A percentile compares a stretch with the other conserved stretches of the same genome.
phyloP scores from a whole-genome alignment of 805 yeast genomes.

The Candida sanyiensis region DNA sequence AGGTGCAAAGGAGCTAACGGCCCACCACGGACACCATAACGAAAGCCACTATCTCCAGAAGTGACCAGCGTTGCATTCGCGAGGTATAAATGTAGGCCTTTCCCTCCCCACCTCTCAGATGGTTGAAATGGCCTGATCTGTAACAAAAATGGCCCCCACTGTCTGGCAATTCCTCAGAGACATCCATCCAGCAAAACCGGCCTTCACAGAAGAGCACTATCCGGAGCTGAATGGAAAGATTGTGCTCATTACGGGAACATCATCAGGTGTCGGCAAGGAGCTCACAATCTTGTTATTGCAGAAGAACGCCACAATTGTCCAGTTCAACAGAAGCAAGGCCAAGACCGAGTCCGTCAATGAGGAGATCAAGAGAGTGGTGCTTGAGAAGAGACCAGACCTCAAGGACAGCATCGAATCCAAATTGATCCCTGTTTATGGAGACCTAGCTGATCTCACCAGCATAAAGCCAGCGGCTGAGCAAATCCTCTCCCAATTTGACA shows the following conservation, averaged over 20 bases:
- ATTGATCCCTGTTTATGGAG: constrained; percentile 26
- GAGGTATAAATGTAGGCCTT: no score
- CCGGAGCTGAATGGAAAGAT: constrained; percentile 24
- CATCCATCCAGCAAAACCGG: no score
- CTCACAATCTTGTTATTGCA: constrained; percentile 27
- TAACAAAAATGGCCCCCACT: no score
- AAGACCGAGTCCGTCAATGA: constrained; percentile 29
- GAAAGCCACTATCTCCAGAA: no score
- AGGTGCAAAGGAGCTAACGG: no score
- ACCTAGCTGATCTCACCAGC: constrained; percentile 37
- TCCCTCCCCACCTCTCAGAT: no score
- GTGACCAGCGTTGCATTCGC: no score
- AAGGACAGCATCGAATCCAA: constrained; percentile 15
- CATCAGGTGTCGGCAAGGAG: constrained; percentile 32
- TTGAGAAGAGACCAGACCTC: constrained; percentile 13
- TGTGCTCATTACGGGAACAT: constrained; percentile 30
- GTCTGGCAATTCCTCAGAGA: no score
- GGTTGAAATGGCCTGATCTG: no score
- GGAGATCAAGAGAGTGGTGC: constrained; percentile 23
- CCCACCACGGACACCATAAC: no score
- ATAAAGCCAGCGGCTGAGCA: constrained; percentile 33
- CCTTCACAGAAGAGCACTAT: no score
- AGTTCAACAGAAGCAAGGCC: constrained; percentile 31
- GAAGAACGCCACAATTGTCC: constrained; percentile 32
- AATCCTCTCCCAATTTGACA: constrained; percentile 21